A percentile compares a stretch with the other conserved stretches of the same genome.
These are phyloP conservation scores for Dalbergia oliveri DNA, from an alignment of 306 rosid species.

Conservation along the genomic window DNA sequence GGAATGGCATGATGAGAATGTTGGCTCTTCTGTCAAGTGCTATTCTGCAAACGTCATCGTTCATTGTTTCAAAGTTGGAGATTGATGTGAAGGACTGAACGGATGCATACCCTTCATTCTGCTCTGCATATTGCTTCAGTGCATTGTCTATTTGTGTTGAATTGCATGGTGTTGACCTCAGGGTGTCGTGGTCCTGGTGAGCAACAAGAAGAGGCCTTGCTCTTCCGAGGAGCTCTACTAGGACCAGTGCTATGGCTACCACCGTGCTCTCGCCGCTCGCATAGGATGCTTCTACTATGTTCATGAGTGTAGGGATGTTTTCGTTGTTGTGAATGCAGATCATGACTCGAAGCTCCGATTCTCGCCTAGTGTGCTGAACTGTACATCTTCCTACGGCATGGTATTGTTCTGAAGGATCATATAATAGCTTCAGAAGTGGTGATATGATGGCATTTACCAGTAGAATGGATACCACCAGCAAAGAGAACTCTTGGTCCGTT, in stretches of 20 bases:
- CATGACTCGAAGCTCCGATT: constrained; percentile 61
- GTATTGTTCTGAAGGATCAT: constrained; percentile 63
- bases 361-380: constrained; percentile 59
- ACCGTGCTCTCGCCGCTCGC: constrained; percentile 62
- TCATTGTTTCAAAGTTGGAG: constrained; percentile 52
- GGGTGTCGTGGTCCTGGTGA: constrained; percentile 45
- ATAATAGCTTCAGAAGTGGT: constrained; percentile 55
- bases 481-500: constrained; percentile 55
- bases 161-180: constrained; percentile 11
- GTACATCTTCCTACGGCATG: constrained; percentile 46
- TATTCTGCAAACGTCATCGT: constrained; percentile 56
- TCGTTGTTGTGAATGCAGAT: constrained; percentile 61
- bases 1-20: constrained; percentile 71
- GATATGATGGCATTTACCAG: constrained; percentile 57
- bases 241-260: constrained; percentile 56
- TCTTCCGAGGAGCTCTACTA: constrained; percentile 67
- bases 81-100: constrained; percentile 65
- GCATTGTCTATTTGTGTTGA: constrained; percentile 59
- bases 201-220: constrained; percentile 61
- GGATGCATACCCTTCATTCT: constrained; percentile 49
- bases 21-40: constrained; percentile 52
- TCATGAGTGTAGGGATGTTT: constrained; percentile 56
- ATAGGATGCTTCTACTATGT: constrained; percentile 67
- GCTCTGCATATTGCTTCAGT: constrained; percentile 51
- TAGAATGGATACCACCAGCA: constrained; percentile 51